phyloP scores from a whole-genome alignment of 805 yeast genomes.

The Metschnikowia aberdeeniae region DNA sequence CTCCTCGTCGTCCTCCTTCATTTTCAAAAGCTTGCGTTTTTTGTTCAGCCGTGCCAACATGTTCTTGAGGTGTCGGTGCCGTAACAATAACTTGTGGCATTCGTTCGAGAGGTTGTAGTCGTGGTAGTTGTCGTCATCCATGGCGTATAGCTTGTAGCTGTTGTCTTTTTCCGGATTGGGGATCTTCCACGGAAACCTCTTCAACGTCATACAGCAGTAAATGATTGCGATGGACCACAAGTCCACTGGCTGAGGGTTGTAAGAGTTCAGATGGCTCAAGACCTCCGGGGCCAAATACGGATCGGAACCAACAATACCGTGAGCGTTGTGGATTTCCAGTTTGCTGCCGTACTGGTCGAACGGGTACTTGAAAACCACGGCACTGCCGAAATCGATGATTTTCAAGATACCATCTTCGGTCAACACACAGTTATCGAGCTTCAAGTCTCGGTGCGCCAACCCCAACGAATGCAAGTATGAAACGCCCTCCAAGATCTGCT shows the following conservation, averaged over 20 bases:
- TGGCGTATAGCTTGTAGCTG: constrained; percentile 60
- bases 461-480: constrained; percentile 73
- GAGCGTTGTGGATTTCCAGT: constrained; percentile 30
- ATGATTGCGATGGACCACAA: constrained; percentile 84
- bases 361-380: constrained; percentile 78
- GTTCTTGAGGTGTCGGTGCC: constrained; percentile 55
- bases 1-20: constrained; percentile 10
- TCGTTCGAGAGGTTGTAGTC: constrained; percentile 70
- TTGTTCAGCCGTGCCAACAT: constrained; percentile 40
- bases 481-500: constrained; percentile 70
- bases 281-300: constrained; percentile 88
- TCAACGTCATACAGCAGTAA: constrained; percentile 81
- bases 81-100: constrained; percentile 61
- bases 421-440: constrained; percentile 79
- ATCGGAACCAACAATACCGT: constrained; percentile 81
- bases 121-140: constrained; percentile 71
- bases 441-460: constrained; percentile 77
- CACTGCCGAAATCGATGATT: constrained; percentile 79
- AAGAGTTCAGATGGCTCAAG: constrained; percentile 44
- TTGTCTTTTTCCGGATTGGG: constrained; percentile 60
- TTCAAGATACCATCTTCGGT: constrained; percentile 70
- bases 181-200: constrained; percentile 85
- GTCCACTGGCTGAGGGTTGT: constrained; percentile 77
- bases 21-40: constrained; percentile 27
- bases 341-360: constrained; percentile 55